A percentile compares a stretch with the other conserved stretches of the same genome.
Evolutionary conservation across 2,329 filamentous ascomycete genomes (phyloP).

Genomic region (Fusarium falciforme): DNA sequence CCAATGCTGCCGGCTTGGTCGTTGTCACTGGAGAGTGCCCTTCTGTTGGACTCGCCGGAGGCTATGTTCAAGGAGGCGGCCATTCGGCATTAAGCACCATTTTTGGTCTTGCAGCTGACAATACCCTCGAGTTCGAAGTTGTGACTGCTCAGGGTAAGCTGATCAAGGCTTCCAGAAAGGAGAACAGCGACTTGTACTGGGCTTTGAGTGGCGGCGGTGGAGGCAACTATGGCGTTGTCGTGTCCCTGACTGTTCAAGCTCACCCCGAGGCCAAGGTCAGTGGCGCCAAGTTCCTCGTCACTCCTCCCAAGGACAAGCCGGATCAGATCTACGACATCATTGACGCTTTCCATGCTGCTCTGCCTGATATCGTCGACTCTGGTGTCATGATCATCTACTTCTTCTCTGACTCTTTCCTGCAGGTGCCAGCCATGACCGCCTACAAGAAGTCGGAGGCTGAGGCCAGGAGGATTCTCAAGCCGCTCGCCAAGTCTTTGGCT

Average conservation of each 20-base stretch:
- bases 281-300: slow-evolving; percentile 45
- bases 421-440: slow-evolving; percentile 52
- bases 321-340: slow-evolving; percentile 32
- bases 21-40: slow-evolving; percentile 66
- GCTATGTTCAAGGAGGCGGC: slow-evolving; percentile 69
- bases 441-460: slow-evolving; percentile 56
- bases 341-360: slow-evolving; percentile 38
- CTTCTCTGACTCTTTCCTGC: slow-evolving; percentile 17
- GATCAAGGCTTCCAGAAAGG: slow-evolving; percentile 57
- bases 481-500: slow-evolving; percentile 23
- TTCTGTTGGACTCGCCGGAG: slow-evolving; percentile 68
- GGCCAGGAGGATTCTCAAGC: slow-evolving; percentile 53
- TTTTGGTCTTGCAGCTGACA: slow-evolving; percentile 70
- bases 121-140: slow-evolving; percentile 66
- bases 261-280: slow-evolving; percentile 54
- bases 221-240: slow-evolving; percentile 68
- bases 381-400: slow-evolving; percentile 60
- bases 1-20: slow-evolving; percentile 57
- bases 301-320: slow-evolving; percentile 1
- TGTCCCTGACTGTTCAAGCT: slow-evolving; percentile 64
- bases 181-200: slow-evolving; percentile 71
- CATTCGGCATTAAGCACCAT: slow-evolving; percentile 63
- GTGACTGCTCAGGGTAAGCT: slow-evolving; percentile 62
- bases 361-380: slow-evolving; percentile 55
- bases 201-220: slow-evolving; percentile 69